These are phyloP conservation scores for Agrocybe praecox DNA, from an alignment of 768 basidiomycete genomes.

Conservation along the genomic window DNA sequence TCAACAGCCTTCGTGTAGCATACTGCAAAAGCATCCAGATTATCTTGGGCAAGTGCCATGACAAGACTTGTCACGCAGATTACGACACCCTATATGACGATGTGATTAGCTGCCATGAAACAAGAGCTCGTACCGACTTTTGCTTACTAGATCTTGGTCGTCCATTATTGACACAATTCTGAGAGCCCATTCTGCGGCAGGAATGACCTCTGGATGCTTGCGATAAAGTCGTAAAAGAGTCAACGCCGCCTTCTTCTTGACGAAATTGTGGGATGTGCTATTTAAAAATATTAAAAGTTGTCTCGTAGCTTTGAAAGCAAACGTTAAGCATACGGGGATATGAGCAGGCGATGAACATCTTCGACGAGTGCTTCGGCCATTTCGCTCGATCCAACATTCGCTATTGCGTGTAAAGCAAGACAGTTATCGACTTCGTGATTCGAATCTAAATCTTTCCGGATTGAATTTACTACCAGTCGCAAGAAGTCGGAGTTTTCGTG, in stretches of 20 bases:
- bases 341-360: slow-evolving; percentile 92
- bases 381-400: slow-evolving; percentile 96
- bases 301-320: background rate
- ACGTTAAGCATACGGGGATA: slow-evolving; percentile 74
- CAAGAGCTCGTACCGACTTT: background rate
- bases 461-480: slow-evolving; percentile 95
- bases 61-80: slow-evolving; percentile 92
- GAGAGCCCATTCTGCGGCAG: slow-evolving; percentile 93
- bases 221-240: slow-evolving; percentile 92
- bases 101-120: slow-evolving; percentile 2
- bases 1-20: slow-evolving; percentile 96
- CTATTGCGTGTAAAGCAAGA: slow-evolving; percentile 95
- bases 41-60: slow-evolving; percentile 92
- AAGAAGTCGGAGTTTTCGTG: slow-evolving; percentile 99
- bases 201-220: slow-evolving; percentile 94
- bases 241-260: slow-evolving; percentile 98
- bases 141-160: slow-evolving; percentile 74
- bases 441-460: slow-evolving; percentile 94
- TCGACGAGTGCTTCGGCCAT: slow-evolving; percentile 96
- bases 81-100: slow-evolving; percentile 76
- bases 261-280: slow-evolving; percentile 93
- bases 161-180: slow-evolving; percentile 97
- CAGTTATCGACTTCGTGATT: slow-evolving; percentile 96
- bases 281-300: slow-evolving; percentile 7
- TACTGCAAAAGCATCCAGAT: slow-evolving; percentile 87